Evolutionary conservation across 2,329 filamentous ascomycete genomes (phyloP), one percentile per base, ranked within the genome.

Genomic region (Pseudogymnoascus sp.): DNA sequence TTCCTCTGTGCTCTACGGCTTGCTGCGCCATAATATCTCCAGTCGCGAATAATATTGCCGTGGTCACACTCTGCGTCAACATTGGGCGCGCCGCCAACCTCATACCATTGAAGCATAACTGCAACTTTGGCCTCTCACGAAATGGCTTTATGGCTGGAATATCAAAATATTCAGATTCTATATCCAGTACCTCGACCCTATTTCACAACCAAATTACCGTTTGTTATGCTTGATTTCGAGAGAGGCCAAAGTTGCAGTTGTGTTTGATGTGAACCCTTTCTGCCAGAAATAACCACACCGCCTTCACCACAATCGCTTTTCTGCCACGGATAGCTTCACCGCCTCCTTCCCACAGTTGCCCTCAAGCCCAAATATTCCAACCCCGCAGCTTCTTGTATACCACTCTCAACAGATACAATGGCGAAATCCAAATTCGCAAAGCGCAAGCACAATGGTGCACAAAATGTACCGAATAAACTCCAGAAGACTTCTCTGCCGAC

Each of bases 1-100:
- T 68, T 16, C 92, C 93, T 71, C 83, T 87, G 75, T 86, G 88
- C 78, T 97, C 93, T 65, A 99, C 90, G 36, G 86, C 81, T 78
- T 97, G 93, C 77, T 99, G 95, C 38, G 95, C 91, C 69, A 96
- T 87, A 65, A 89, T 82, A 78, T 99, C 95, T 71, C 95, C 95
- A 12, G 92, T 90, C 64, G 89, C 93, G 75, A 97, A 99, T 67
- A 99, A 87, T 64, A 97, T 84, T 60, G 91, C 89, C 40, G 93
- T 97, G 63, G 92, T 96, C 70, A 96, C 79, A 74, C 89, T 90
- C 81, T 96, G 91, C 8, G 93, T 97, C 72, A 97, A 85, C 70
- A 97, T 81, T 65, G 93, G 93, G 73, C 90, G 85, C 72, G 86
- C 84, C 70, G 89, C 88, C 74, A 97, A 82, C 76, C 86, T 89